Evolutionary conservation across 345 rosid species (phyloP).

Genomic region (Salix caprea): DNA sequence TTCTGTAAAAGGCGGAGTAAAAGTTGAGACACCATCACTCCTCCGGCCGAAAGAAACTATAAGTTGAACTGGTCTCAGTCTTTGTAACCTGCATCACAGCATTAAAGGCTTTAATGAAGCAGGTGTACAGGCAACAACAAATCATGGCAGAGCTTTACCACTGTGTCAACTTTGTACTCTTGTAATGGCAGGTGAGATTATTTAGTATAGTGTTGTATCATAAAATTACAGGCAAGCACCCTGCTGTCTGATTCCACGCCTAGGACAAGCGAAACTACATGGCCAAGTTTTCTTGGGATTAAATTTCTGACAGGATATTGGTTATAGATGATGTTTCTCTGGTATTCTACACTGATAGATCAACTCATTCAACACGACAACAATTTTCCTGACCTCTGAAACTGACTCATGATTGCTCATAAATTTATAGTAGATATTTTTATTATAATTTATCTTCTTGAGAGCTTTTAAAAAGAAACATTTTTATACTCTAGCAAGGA

Average conservation of each 20-base stretch:
- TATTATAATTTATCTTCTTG: not conserved
- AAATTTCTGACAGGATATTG: not conserved
- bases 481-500: not conserved
- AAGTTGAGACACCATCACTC: constrained; percentile 28
- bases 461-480: not conserved
- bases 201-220: not conserved
- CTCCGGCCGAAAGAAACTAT: constrained; percentile 48
- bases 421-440: not conserved
- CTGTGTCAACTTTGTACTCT: too few species aligned
- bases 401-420: not conserved
- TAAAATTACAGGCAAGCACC: not conserved
- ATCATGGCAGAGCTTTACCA: not conserved
- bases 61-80: constrained; percentile 62
- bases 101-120: not conserved
- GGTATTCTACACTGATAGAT: not conserved
- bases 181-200: not conserved
- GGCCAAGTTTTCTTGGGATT: not conserved
- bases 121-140: not conserved
- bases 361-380: not conserved
- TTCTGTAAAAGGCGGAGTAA: not conserved
- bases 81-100: constrained; percentile 49
- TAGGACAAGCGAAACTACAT: not conserved
- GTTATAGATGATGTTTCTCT: not conserved
- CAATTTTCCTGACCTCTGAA: not conserved
- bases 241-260: not conserved